Conservation (phyloP, 345 rosid species). For the Physaria fendleri region DNA sequence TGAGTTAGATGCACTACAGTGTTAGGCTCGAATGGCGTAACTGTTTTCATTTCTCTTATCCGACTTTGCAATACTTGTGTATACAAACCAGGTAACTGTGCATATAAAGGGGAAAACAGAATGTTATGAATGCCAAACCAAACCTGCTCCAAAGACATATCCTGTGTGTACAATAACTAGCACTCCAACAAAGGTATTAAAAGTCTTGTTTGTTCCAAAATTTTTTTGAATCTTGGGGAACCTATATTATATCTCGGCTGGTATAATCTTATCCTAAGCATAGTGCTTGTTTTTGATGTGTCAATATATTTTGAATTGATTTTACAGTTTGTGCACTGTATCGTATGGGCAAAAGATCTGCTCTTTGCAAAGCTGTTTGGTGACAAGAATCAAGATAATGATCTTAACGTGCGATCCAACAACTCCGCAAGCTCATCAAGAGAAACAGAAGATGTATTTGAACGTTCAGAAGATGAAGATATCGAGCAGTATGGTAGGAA, state of each 20-base stretch:
- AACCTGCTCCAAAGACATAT: constrained; percentile 93
- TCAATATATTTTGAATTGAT: constrained; percentile 9
- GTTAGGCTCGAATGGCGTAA: neutral
- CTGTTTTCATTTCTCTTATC: neutral
- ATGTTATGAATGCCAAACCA: constrained; percentile 95
- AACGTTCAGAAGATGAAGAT: constrained; percentile 62
- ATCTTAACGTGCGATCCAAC: constrained; percentile 81
- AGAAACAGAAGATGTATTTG: constrained; percentile 64
- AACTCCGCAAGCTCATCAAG: constrained; percentile 61
- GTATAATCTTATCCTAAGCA: constrained; percentile 1
- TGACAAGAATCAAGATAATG: constrained; percentile 91
- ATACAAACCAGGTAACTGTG: constrained; percentile 62
- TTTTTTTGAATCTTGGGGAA: neutral
- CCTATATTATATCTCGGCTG: neutral
- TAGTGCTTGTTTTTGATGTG: neutral
- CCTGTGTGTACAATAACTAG: constrained; percentile 99
- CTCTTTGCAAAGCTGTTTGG: constrained; percentile 98
- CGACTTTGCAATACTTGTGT: constrained; percentile 15
- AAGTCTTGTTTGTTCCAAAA: neutral
- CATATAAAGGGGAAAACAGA: constrained; percentile 92
- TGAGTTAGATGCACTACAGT: neutral
- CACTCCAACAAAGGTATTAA: constrained; percentile 90
- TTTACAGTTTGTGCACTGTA: constrained; percentile 94
- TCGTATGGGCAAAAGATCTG: constrained; percentile 98
- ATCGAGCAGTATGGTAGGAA: constrained; percentile 78